phyloP scores from a whole-genome alignment of 1,284 basidiomycete species.

The Irpex sp. region DNA sequence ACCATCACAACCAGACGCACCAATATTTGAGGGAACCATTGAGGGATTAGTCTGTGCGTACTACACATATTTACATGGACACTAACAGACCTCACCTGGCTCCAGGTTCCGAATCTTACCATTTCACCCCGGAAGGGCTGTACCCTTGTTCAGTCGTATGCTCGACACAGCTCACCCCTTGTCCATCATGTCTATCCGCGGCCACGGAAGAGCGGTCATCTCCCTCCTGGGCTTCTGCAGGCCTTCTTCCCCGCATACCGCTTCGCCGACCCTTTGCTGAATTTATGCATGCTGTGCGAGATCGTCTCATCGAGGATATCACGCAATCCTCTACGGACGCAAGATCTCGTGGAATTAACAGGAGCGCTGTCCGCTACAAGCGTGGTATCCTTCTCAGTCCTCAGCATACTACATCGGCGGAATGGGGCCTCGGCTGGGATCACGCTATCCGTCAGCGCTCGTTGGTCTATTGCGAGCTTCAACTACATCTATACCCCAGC shows the following conservation, averaged over 20 bases:
- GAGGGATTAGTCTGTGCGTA: constrained; percentile 51
- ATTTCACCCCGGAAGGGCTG: constrained; percentile 43
- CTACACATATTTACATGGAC: neutral
- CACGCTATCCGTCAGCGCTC: constrained; percentile 46
- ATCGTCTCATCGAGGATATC: constrained; percentile 52
- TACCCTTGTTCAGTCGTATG: constrained; percentile 53
- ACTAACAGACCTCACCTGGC: neutral
- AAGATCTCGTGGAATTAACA: constrained; percentile 8
- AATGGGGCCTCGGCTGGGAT: constrained; percentile 66
- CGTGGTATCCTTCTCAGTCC: constrained; percentile 59
- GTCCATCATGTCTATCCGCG: constrained; percentile 31
- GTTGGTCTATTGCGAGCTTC: constrained; percentile 56
- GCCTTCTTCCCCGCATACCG: constrained; percentile 17
- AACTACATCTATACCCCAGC: constrained; percentile 46
- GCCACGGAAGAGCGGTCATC: constrained; percentile 9
- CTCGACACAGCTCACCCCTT: constrained; percentile 37
- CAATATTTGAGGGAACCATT: constrained; percentile 33
- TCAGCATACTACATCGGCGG: constrained; percentile 31
- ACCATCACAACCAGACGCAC: constrained; percentile 26
- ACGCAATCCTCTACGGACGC: constrained; percentile 33
- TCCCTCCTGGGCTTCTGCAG: constrained; percentile 15
- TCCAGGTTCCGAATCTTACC: constrained; percentile 22
- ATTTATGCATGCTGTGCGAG: constrained; percentile 45
- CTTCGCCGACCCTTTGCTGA: constrained; percentile 31
- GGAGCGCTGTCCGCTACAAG: constrained; percentile 40